Base-by-base conservation (phyloP, 1,139 yeast genomes). In the Diutina sp. region DNA sequence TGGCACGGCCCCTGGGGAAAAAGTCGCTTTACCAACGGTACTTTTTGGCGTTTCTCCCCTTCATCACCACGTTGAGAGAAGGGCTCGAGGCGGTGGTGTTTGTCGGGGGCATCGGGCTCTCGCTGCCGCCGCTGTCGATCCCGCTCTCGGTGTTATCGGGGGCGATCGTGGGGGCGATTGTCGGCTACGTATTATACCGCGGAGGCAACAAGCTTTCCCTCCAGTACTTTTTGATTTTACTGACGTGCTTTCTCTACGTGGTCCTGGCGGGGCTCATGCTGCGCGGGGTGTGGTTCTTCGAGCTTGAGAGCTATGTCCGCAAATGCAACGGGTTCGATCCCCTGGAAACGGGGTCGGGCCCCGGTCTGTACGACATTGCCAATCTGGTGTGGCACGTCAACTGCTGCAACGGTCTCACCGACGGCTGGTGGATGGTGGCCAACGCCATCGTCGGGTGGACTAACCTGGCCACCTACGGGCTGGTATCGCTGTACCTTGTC, bases 391-490 rank as follows among this genome's bases (percentile, higher is more conserved):
- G 64, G 64, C 64, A 62, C 56, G 64, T 62, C 56, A 62, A 62
- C 57, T 62, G 64, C 57, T 62, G 64, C 54, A 61, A 62, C 48
- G 64, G 64, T 7, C 59, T 61, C 51, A 58, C 46, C 6, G 64
- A 62, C 52, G 64, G 64, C n/a, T 61, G 63, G 63, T 62, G 64
- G 64, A 62, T 62, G 64, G 63, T 62, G 51, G 61, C 62, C 51
- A 62, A 61, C 30, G 64, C 64, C 6, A 73, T 91, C 14, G 78
- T 93, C 58, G 99, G 98, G 1, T 91, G 99, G 99, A 88, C 93
- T 46, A 91, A 91, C 70, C 83, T 95, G 46, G 98, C 97, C 18
- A 90, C 97, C 1, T 89, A 87, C 66, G 97, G 97, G 21, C 88
- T 96, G 48, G 90, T 91, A n/a, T 69, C 79, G 25, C 80, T 90